Evolutionary conservation across 2,329 filamentous ascomycete genomes (phyloP), one percentile per base, ranked within the genome.

Genomic region (Diaporthe caulivora): DNA sequence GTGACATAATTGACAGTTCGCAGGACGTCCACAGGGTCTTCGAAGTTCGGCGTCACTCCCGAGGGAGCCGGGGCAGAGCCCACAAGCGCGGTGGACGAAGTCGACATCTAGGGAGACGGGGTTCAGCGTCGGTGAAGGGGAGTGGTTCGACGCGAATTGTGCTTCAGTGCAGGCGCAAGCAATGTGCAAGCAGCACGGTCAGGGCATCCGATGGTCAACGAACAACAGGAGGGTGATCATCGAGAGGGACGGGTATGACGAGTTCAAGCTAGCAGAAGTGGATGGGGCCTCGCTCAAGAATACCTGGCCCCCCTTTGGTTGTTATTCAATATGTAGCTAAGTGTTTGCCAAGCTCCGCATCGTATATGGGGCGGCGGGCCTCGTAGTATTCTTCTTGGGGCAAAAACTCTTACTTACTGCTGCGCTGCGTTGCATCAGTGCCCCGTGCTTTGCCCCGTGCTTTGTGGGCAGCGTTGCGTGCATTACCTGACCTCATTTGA

Each of bases 1-100:
- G 77, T 79, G 3, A 79, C 75, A 55, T 79, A 76, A 68, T 79
- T 80, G 49, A 78, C 60, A 0, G 78, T 80, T 26, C 76, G 74
- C 57, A 82, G 64, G 31, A 78, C 76, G 53, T 81, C 80, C 17
- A 72, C 31, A 0, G 80, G 80, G 53, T 80, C 68, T 6, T 78
- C 73, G 21, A 80, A 49, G 75, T 81, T 64, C 9, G 77, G 74
- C 21, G 70, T 72, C 15, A 79, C 76, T 55, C 80, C 80, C 26
- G 73, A n/a, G 18, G 80, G 80, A 15, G 77, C 78, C 42, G 78
- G 77, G 29, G 71, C 72, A 29, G 77, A 75, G 29, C 78, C 77
- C 1, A 77, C 76, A 62, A 62, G 57, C 47, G 60, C 24, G n/a
- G 37, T 13, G 6, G 55, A 40, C 31, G 44, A 31, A 5, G 62